These are phyloP conservation scores for Calycina marina DNA, from an alignment of 2,329 filamentous ascomycete species.

Conservation along the genomic window DNA sequence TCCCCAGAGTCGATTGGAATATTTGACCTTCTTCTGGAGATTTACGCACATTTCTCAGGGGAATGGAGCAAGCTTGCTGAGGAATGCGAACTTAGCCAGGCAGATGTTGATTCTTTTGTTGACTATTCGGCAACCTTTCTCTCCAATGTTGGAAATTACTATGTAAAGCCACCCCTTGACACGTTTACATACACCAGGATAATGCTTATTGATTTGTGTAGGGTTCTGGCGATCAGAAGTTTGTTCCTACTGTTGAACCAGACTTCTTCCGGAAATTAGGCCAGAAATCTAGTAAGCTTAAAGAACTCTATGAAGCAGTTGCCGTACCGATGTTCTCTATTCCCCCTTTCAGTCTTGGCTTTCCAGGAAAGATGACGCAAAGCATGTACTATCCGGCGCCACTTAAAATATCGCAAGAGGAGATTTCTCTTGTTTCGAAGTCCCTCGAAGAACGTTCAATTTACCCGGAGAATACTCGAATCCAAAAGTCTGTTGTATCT, in stretches of 20 bases:
- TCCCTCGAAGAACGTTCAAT: slow-evolving; percentile 35
- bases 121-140: neutral
- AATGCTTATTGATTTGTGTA: neutral
- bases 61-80: neutral
- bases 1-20: neutral
- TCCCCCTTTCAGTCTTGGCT: slow-evolving; percentile 39
- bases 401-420: slow-evolving; percentile 33
- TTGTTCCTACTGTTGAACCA: neutral
- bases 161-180: no score
- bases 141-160: neutral
- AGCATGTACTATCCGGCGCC: slow-evolving; percentile 41
- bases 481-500: slow-evolving; percentile 26
- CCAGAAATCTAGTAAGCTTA: neutral
- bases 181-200: neutral
- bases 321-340: slow-evolving; percentile 29
- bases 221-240: neutral
- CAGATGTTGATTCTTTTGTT: neutral
- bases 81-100: neutral
- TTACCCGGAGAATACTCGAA: slow-evolving; percentile 41
- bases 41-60: neutral
- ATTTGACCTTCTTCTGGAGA: neutral
- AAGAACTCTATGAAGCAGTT: slow-evolving; percentile 20
- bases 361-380: slow-evolving; percentile 34
- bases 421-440: slow-evolving; percentile 36
- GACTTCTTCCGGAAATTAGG: slow-evolving; percentile 20